Evolutionary conservation across 192 early-diverging fungal species (phyloP), one percentile per base, ranked within the genome.

Genomic region (Coemansia sp.): DNA sequence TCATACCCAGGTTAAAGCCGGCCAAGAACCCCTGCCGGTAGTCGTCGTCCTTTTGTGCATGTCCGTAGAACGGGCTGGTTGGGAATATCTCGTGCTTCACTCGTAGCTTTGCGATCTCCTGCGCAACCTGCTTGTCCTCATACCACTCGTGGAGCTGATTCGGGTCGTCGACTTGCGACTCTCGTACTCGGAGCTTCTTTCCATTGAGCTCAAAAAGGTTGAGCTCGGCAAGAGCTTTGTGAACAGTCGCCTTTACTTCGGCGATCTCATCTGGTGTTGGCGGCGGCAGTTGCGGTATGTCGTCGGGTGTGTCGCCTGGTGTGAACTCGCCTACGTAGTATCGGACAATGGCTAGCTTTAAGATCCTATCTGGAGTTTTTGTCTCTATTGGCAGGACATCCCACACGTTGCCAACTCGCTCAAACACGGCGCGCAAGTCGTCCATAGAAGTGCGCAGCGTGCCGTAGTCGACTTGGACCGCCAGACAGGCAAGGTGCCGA

Each of bases 71-170:
- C 10, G 78, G 78, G 24, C 69, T 75, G 51, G 72, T 59, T 16
- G 78, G 78, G 31, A 81, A 81, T 31, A 75, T 48, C 3, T 63
- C 66, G 3, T 51, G 54, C 9, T 40, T 29, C 35, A n/a, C 36
- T 63, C 53, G 36, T 37, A 35, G 21, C 4, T 13, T 40, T 50
- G 39, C 57, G 0, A 66, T 56, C 24, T 44, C 46, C n/a, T 57
- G 29, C 29, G 13, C 31, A 5, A 45, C 29, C 27, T 56, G 63
- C 53, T 59, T 41, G 21, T 69, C 50, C 39, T 75, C 70, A 50
- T 75, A 81, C 78, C 78, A 81, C 31, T 64, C 59, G 60, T 81
- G 78, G 24, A 75, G 73, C 70, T 81, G 78, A 13, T 27, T 67
- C 13, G 73, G 78, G 1, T 57, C 61, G 27, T 69, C 35, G 14